These are phyloP conservation scores for Sporothrix protearum DNA, from an alignment of 2,329 filamentous ascomycete genomes.

Conservation along the genomic window DNA sequence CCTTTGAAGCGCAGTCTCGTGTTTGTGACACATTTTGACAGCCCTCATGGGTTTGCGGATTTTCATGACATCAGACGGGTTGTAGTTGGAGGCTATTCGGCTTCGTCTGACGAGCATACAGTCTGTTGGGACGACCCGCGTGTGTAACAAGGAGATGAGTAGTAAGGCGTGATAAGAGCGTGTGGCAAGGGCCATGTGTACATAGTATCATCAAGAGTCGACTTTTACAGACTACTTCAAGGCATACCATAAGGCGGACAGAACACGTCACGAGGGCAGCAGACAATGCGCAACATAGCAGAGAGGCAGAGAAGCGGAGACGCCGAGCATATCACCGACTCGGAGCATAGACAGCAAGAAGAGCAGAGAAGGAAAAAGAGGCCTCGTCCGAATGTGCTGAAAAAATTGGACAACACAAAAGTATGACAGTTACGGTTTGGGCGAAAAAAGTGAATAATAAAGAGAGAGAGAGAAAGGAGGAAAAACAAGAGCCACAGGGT, in stretches of 20 bases:
- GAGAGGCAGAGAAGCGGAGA: neutral
- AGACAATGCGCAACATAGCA: conserved; percentile 1
- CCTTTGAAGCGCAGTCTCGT: neutral
- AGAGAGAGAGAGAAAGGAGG: neutral
- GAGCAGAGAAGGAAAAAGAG: neutral
- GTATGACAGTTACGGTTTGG: conserved; percentile 8
- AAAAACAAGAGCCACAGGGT: neutral
- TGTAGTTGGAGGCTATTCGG: neutral
- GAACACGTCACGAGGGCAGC: neutral
- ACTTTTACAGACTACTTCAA: neutral
- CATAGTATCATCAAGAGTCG: neutral
- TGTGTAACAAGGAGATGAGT: neutral
- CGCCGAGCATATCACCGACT: neutral
- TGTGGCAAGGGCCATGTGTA: neutral
- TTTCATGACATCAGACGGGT: neutral
- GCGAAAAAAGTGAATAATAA: neutral
- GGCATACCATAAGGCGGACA: neutral
- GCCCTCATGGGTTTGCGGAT: neutral
- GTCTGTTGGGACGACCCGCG: neutral
- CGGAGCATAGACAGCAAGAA: neutral
- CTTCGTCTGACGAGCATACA: neutral
- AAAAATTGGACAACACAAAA: conserved; percentile 16
- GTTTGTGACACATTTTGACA: neutral
- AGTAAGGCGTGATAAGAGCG: neutral
- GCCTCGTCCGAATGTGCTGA: conserved; percentile 1